Base-by-base conservation (phyloP, 495 filamentous ascomycete species). In the Hyaloscypha bicolor region DNA sequence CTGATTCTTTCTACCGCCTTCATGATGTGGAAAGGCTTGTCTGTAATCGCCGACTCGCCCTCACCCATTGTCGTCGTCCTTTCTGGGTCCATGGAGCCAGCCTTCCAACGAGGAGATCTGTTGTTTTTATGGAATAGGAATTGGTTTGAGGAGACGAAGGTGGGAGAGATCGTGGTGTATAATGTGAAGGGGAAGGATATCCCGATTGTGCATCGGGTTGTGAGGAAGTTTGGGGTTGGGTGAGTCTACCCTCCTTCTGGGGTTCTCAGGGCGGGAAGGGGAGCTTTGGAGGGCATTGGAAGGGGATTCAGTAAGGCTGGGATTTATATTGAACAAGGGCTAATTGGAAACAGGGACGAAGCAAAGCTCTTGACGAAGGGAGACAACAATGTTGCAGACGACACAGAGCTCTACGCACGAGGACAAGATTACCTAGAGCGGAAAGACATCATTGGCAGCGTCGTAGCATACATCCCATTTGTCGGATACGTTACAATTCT, bases 401-500 rank as follows among this genome's bases (percentile, higher is more conserved):
- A 99, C 77, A 96, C 92, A 14, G 94, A 97, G 78, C 86, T 99
- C 4, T 97, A 94, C 72, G 93, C 94, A 0, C 79, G 83, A 29
- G 91, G 89, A 14, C 95, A 98, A 78, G 89, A 90, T 73, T 93
- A 92, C 72, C 83, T 99, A 32, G 85, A 91, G 69, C 86, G 96
- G 71, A 85, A 89, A 75, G 94, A 98, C 72, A 94, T 98, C 67
- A 93, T 98, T 58, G 95, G 95, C 33, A 96, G 92, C 74, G 95
- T 98, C 22, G 83, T 93, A 12, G 95, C 87, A n/a, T 99, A 93
- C 76, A 88, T 98, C 52, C 95, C 95, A 0, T 93, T 93, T 74
- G 94, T 99, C 4, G 95, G 95, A 52, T 99, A 98, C 75, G 94
- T 98, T 35, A 99, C 95, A 9, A 99, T 99, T 73, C 84, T 99